A percentile compares a stretch with the other conserved stretches of the same genome.
Evolutionary conservation across 305 asterid species (phyloP).

Genomic region (Fraxinus dipetala): DNA sequence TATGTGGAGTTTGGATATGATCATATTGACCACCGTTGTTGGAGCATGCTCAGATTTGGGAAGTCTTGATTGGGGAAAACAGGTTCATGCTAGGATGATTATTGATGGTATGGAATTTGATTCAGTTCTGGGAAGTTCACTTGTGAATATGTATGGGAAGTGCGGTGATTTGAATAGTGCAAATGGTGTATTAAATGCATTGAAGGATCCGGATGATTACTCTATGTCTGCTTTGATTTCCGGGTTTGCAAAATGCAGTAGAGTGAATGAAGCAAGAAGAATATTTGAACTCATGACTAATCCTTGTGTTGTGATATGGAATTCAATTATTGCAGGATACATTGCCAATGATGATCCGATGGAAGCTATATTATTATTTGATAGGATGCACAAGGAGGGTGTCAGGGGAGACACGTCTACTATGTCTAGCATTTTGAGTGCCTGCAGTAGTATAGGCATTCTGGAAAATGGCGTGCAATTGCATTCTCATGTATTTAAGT

Average conservation of each 20-base stretch:
- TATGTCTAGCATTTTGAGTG: constrained; percentile 62
- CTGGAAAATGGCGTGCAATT: constrained; percentile 44
- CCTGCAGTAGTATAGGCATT: constrained; percentile 52
- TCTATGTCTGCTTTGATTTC: constrained; percentile 60
- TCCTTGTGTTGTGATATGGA: constrained; percentile 59
- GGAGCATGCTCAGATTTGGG: constrained; percentile 63
- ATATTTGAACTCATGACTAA: constrained; percentile 38
- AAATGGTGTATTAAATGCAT: constrained; percentile 28
- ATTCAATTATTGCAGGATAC: constrained; percentile 59
- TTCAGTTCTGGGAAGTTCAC: constrained; percentile 64
- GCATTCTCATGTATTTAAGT: constrained; percentile 50
- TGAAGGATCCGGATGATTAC: constrained; percentile 58
- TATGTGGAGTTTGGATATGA: constrained; percentile 39
- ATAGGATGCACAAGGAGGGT: constrained; percentile 49
- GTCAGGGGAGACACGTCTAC: constrained; percentile 53
- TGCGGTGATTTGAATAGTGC: constrained; percentile 68
- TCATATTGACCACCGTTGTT: constrained; percentile 57
- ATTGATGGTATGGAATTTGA: constrained; percentile 50
- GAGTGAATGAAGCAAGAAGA: constrained; percentile 58
- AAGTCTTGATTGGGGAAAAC: constrained; percentile 59
- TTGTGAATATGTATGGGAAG: constrained; percentile 76
- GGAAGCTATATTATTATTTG: constrained; percentile 53
- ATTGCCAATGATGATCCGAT: constrained; percentile 42
- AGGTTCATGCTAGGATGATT: constrained; percentile 66
- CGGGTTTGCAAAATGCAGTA: constrained; percentile 41